phyloP scores from a whole-genome alignment of 2,329 filamentous ascomycete species.

The Fusarium agapanthi region DNA sequence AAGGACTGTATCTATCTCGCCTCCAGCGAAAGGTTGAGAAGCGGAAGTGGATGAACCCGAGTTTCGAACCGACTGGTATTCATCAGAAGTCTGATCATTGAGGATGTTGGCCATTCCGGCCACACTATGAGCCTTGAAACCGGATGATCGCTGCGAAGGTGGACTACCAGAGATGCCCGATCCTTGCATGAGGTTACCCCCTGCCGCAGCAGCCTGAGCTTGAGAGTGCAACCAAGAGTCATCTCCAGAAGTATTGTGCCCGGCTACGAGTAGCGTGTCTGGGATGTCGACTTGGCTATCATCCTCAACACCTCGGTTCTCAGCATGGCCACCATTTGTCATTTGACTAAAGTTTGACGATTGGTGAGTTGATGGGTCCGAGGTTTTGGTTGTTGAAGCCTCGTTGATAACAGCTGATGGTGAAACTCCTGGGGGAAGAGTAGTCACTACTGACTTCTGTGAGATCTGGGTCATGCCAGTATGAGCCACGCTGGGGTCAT shows the following conservation, averaged over 20 bases:
- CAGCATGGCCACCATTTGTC: constrained; percentile 71
- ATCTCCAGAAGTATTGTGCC: constrained; percentile 60
- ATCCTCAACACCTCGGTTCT: constrained; percentile 49
- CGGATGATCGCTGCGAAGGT: constrained; percentile 47
- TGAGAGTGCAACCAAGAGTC: constrained; percentile 68
- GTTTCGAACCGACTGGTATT: constrained; percentile 43
- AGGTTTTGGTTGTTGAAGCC: constrained; percentile 93
- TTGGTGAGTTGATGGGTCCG: constrained; percentile 71
- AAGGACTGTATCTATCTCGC: constrained; percentile 67
- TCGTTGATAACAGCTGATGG: constrained; percentile 76
- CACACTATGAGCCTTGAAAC: constrained; percentile 45
- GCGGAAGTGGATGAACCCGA: constrained; percentile 53
- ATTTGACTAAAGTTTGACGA: constrained; percentile 73
- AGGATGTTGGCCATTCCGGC: constrained; percentile 49
- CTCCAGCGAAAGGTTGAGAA: constrained; percentile 57
- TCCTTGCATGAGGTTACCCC: constrained; percentile 45
- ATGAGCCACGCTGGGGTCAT: constrained; percentile 51
- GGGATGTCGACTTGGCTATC: constrained; percentile 56
- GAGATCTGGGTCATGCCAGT: constrained; percentile 67
- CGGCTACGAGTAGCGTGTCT: constrained; percentile 61
- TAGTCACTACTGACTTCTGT: constrained; percentile 68
- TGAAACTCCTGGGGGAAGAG: constrained; percentile 65
- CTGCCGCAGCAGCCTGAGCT: constrained; percentile 59
- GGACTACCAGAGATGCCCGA: constrained; percentile 47
- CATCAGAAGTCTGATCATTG: constrained; percentile 52